phyloP scores from a whole-genome alignment of 768 basidiomycete genomes.

The Lactarius indigo region DNA sequence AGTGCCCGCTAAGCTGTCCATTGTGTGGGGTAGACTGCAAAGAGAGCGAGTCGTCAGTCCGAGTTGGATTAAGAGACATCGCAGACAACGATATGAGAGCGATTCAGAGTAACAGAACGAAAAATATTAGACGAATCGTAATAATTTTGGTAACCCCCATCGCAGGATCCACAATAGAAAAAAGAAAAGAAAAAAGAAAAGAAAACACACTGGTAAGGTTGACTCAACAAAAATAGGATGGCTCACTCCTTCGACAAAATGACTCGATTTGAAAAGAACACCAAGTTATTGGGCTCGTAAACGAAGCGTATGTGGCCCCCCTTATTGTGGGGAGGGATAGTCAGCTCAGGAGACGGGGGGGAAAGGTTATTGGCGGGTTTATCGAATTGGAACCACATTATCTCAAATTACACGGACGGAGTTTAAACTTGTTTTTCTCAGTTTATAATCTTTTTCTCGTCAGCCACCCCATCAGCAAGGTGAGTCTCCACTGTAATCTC shows the following conservation, averaged over 20 bases:
- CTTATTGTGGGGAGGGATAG: slow-evolving; percentile 9
- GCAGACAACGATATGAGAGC: neutral
- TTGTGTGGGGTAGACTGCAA: neutral
- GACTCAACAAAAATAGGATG: slow-evolving; percentile 12
- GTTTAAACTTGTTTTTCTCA: slow-evolving; percentile 19
- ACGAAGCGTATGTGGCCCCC: slow-evolving; percentile 7
- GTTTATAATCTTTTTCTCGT: slow-evolving; percentile 17
- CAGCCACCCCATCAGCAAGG: neutral
- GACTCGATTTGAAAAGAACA: neutral
- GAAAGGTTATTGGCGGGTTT: slow-evolving; percentile 14
- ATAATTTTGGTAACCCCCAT: slow-evolving; percentile 23
- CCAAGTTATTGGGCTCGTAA: neutral
- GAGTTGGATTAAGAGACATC: neutral
- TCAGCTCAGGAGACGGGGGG: slow-evolving; percentile 4
- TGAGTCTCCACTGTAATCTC: neutral
- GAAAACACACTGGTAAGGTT: neutral
- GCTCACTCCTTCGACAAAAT: slow-evolving; percentile 10
- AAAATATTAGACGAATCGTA: slow-evolving; percentile 13
- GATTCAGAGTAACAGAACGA: neutral
- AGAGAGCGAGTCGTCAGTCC: neutral
- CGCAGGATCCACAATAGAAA: neutral
- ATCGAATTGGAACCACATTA: slow-evolving; percentile 18
- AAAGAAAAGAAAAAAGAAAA: neutral
- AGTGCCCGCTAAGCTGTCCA: slow-evolving; percentile 18
- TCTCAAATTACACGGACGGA: slow-evolving; percentile 22